These are phyloP conservation scores for Cardamine resedifolia DNA, from an alignment of 345 rosid genomes.

Conservation along the genomic window DNA sequence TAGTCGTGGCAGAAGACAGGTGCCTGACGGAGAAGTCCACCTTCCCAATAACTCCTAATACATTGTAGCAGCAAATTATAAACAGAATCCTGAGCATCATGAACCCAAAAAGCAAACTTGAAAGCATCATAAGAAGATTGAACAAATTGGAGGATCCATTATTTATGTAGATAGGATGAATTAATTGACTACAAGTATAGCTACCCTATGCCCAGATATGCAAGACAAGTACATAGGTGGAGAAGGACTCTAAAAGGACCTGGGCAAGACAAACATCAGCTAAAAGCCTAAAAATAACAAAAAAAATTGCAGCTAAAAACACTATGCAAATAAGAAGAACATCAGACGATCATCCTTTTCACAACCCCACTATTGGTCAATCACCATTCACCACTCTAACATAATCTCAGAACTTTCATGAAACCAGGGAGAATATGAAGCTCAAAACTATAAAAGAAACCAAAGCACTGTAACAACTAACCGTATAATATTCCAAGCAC, in stretches of 20 bases:
- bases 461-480: conserved; percentile 36
- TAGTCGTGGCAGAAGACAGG: conserved; percentile 66
- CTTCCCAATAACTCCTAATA: conserved; percentile 76
- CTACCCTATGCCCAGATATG: not conserved
- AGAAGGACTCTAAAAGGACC: not conserved
- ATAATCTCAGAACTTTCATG: not conserved
- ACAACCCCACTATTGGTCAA: conserved; percentile 1
- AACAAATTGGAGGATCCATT: not conserved
- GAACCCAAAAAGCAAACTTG: not conserved
- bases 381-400: conserved; percentile 1
- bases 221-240: not conserved
- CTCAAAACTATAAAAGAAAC: not conserved
- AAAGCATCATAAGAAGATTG: not conserved
- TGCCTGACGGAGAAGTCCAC: conserved; percentile 95
- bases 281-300: not conserved
- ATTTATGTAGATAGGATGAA: not conserved
- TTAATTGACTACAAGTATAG: not conserved
- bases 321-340: conserved; percentile 13
- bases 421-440: not conserved
- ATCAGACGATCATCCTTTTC: not conserved
- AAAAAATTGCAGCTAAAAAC: not conserved
- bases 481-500: conserved; percentile 94
- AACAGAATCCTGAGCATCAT: not conserved
- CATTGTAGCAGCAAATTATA: conserved; percentile 15
- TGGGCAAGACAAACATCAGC: not conserved